Percentiles rank a stretch among this genome's conserved stretches.
phyloP scores from a whole-genome alignment of 176 grass and related monocot genomes.

The Echinochloa phyllopogon region DNA sequence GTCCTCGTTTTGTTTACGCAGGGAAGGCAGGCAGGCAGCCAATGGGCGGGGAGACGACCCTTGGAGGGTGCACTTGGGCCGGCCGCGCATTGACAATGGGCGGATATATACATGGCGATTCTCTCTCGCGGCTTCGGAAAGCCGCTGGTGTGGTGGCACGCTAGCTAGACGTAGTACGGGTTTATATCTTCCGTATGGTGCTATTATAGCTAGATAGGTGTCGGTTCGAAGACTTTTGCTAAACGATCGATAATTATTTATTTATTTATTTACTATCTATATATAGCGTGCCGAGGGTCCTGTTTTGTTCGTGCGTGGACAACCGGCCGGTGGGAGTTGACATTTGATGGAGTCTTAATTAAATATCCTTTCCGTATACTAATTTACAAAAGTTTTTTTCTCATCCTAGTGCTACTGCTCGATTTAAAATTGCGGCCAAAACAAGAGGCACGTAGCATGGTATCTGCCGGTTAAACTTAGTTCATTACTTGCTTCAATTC shows the following conservation, averaged over 20 bases:
- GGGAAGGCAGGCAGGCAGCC: background rate
- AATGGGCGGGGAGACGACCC: background rate
- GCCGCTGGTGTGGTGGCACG: too few relatives aligned
- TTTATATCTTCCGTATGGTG: too few relatives aligned
- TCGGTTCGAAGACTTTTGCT: too few relatives aligned
- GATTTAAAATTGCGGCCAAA: too few relatives aligned
- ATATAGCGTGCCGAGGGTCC: too few relatives aligned
- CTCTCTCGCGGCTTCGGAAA: constrained; percentile 17
- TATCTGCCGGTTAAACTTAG: background rate
- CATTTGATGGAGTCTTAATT: background rate
- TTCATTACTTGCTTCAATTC: background rate
- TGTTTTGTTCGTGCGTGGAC: background rate
- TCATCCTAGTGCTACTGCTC: too few relatives aligned
- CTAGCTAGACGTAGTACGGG: too few relatives aligned
- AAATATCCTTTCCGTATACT: background rate
- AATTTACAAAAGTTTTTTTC: too few relatives aligned
- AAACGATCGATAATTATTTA: too few relatives aligned
- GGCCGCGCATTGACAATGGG: background rate
- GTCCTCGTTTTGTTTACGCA: background rate
- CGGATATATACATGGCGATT: background rate
- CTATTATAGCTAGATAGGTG: too few relatives aligned
- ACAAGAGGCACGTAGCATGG: background rate
- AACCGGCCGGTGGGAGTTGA: background rate
- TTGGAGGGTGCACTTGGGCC: background rate
- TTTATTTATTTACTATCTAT: too few relatives aligned